A percentile compares a stretch with the other conserved stretches of the same genome.
Conservation (phyloP, 2,329 filamentous ascomycete genomes). For the Epicoccum nigrum region DNA sequence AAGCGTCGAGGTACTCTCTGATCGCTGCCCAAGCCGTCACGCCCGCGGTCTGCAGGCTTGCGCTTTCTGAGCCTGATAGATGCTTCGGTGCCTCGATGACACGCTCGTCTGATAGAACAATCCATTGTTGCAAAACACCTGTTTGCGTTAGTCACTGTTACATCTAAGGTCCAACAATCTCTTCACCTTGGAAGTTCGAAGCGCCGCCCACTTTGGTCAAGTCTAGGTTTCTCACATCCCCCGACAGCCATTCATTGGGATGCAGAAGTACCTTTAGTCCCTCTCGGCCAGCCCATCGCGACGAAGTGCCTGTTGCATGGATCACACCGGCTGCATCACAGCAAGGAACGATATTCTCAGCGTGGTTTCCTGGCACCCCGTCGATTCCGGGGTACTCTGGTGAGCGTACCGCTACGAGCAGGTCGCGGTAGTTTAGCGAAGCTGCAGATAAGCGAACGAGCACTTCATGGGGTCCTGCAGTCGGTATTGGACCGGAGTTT, state of each 20-base stretch:
- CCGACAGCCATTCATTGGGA: slow-evolving; percentile 26
- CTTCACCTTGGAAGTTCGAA: slow-evolving; percentile 41
- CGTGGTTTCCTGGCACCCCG: slow-evolving; percentile 10
- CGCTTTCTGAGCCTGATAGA: slow-evolving; percentile 38
- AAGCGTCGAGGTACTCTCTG: slow-evolving; percentile 8
- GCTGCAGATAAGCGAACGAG: slow-evolving; percentile 30
- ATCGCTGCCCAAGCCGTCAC: slow-evolving; percentile 32
- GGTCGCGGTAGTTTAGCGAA: slow-evolving; percentile 34
- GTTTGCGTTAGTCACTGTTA: background rate
- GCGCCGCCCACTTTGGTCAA: slow-evolving; percentile 29
- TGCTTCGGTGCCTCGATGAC: slow-evolving; percentile 26
- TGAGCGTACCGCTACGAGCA: slow-evolving; percentile 21
- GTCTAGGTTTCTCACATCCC: slow-evolving; percentile 23
- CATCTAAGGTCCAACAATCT: background rate
- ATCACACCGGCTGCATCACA: slow-evolving; percentile 31
- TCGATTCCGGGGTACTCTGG: slow-evolving; percentile 19
- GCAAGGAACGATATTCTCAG: slow-evolving; percentile 21
- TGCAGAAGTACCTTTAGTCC: slow-evolving; percentile 18
- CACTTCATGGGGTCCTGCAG: slow-evolving; percentile 17
- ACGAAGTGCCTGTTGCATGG: slow-evolving; percentile 29
- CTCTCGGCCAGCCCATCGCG: slow-evolving; percentile 25
- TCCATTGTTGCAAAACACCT: slow-evolving; percentile 25
- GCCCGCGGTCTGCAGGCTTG: slow-evolving; percentile 28
- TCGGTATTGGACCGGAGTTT: background rate
- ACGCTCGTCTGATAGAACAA: slow-evolving; percentile 25